Evolutionary conservation across 306 rosid species (phyloP).

Genomic region (Betula pendula): DNA sequence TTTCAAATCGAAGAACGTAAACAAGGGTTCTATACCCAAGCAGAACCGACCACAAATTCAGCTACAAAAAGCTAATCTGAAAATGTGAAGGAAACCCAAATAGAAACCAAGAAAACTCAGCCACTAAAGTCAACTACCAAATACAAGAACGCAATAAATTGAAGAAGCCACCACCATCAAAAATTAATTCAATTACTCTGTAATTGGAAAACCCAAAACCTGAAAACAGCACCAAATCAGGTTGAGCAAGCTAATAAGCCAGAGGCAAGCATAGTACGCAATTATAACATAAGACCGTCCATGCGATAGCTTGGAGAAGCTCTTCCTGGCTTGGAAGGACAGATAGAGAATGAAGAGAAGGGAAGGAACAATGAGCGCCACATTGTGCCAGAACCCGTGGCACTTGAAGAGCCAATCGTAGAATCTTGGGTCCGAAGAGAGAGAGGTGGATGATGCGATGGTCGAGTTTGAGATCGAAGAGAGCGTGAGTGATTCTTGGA

Average conservation of each 20-base stretch:
- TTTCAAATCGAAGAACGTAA: background rate
- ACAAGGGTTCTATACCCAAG: background rate
- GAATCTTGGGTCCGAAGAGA: conserved; percentile 29
- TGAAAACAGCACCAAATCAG: conserved; percentile 78
- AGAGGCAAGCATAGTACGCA: conserved; percentile 48
- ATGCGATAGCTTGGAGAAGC: conserved; percentile 45
- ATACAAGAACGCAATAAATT: background rate
- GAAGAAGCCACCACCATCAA: background rate
- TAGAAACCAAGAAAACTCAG: background rate
- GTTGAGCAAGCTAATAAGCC: conserved; percentile 63
- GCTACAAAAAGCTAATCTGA: background rate
- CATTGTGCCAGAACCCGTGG: conserved; percentile 62
- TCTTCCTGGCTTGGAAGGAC: conserved; percentile 49
- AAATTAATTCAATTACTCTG: background rate
- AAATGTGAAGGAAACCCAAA: background rate
- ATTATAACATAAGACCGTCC: conserved; percentile 61
- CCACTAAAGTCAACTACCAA: background rate
- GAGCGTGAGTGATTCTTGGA: conserved; percentile 36
- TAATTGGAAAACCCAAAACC: conserved; percentile 39
- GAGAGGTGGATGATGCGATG: conserved; percentile 15
- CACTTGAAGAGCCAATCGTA: conserved; percentile 60
- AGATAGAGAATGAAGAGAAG: conserved; percentile 45
- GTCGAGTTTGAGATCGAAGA: conserved; percentile 43
- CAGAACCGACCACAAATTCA: conserved; percentile 9
- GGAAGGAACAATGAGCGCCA: conserved; percentile 40